Conservation (phyloP, 192 early-diverging fungal genomes). For the Gamsiella multidivaricata region DNA sequence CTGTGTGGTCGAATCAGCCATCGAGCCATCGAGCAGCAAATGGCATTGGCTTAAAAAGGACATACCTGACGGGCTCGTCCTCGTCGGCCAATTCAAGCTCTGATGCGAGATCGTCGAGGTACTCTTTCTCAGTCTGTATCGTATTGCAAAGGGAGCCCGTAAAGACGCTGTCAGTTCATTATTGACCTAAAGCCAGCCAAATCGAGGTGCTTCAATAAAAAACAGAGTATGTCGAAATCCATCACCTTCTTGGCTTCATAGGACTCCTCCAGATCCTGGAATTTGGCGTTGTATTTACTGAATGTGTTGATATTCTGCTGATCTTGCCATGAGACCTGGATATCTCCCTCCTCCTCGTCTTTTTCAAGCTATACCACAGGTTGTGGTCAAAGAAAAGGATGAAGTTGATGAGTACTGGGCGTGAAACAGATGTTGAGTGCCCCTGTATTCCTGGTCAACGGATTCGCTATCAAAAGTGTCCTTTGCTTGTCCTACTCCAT, state of each 20-base stretch:
- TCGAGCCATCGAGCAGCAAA: no score
- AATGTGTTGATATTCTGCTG: constrained; percentile 97
- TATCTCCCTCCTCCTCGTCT: constrained; percentile 84
- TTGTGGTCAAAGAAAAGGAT: no score
- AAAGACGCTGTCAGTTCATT: neutral
- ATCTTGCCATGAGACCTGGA: constrained; percentile 96
- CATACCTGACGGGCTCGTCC: constrained; percentile 82
- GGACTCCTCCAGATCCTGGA: constrained; percentile 81
- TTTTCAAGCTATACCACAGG: constrained; percentile 53
- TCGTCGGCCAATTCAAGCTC: constrained; percentile 96
- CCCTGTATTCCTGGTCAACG: neutral
- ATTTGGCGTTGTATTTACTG: constrained; percentile 81
- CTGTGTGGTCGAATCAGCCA: neutral
- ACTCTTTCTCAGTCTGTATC: constrained; percentile 84
- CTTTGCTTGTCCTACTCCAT: no score
- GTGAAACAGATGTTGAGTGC: neutral
- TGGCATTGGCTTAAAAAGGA: no score
- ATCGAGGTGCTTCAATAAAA: neutral
- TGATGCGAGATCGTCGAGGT: constrained; percentile 90
- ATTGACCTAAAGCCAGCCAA: no score
- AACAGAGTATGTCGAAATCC: neutral
- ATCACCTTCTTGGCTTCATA: constrained; percentile 87
- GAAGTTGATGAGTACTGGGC: no score
- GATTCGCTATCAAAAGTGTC: neutral
- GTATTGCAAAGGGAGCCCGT: neutral